Percentiles rank a stretch among this genome's conserved stretches.
These are phyloP conservation scores for Pinus taeda DNA, from an alignment of 75 land plant genomes.

Conservation along the genomic window DNA sequence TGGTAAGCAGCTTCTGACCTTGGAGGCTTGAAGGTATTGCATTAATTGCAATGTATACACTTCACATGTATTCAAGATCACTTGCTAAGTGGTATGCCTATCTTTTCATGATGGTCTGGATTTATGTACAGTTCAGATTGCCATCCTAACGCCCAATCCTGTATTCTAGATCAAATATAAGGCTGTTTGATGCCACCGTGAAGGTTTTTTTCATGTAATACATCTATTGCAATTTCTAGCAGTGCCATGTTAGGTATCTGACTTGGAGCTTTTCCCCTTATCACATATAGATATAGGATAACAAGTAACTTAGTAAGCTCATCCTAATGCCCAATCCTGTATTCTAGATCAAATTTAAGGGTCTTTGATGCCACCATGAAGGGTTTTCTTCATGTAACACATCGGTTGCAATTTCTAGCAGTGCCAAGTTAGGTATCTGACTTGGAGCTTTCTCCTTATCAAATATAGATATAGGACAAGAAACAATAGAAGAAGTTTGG, in stretches of 20 bases:
- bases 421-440: too few relatives aligned
- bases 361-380: neutral
- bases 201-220: neutral
- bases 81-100: neutral
- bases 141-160: neutral
- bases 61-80: neutral
- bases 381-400: neutral
- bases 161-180: neutral
- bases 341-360: neutral
- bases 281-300: neutral
- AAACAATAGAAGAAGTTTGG: neutral
- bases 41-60: neutral
- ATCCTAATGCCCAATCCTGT: neutral
- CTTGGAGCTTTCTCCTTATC: neutral
- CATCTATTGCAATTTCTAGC: neutral
- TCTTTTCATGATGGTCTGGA: neutral
- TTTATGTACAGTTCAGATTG: too few relatives aligned
- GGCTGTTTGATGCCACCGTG: neutral
- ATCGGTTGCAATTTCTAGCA: neutral
- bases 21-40: too few relatives aligned
- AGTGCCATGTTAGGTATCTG: too few relatives aligned
- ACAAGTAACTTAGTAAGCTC: neutral
- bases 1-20: slow-evolving; percentile 25
- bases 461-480: neutral
- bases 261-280: neutral